phyloP scores from a whole-genome alignment of 169 alveolate species.

The Toxoplasma gondii region DNA sequence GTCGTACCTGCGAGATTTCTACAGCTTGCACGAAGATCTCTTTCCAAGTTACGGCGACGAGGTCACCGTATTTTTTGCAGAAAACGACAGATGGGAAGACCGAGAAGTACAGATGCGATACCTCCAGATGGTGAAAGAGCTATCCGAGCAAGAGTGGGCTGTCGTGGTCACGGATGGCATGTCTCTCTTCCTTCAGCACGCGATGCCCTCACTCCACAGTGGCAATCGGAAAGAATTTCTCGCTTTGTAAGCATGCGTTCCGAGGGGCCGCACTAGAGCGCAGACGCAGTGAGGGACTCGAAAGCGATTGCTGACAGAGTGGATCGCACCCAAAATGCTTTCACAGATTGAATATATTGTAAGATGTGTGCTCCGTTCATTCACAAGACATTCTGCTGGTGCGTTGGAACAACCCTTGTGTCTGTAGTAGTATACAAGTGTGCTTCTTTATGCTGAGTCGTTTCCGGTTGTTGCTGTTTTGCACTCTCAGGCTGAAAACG shows the following conservation, averaged over 20 bases:
- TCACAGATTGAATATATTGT: no score
- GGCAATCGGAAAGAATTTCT: conserved; percentile 58
- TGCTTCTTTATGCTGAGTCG: not conserved
- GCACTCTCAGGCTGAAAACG: not conserved
- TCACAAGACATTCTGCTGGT: not conserved
- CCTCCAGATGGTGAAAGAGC: not conserved
- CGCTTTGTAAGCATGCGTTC: conserved; percentile 13
- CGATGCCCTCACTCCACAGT: conserved; percentile 48
- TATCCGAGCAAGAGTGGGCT: not conserved
- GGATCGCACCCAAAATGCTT: no score
- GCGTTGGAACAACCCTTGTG: not conserved
- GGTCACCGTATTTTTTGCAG: conserved; percentile 76
- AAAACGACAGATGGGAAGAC: conserved; percentile 67
- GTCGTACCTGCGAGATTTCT: conserved; percentile 63
- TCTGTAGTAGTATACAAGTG: not conserved
- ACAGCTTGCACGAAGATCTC: conserved; percentile 24
- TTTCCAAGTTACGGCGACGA: conserved; percentile 64
- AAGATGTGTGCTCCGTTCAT: not conserved
- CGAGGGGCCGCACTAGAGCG: not conserved
- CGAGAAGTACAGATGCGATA: not conserved
- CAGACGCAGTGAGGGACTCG: not conserved
- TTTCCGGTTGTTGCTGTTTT: not conserved
- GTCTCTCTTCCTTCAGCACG: conserved; percentile 63
- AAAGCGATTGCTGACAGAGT: no score
- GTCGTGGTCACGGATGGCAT: conserved; percentile 50